Conservation (phyloP, 192 early-diverging fungal species). For the Coemansia sp. region DNA sequence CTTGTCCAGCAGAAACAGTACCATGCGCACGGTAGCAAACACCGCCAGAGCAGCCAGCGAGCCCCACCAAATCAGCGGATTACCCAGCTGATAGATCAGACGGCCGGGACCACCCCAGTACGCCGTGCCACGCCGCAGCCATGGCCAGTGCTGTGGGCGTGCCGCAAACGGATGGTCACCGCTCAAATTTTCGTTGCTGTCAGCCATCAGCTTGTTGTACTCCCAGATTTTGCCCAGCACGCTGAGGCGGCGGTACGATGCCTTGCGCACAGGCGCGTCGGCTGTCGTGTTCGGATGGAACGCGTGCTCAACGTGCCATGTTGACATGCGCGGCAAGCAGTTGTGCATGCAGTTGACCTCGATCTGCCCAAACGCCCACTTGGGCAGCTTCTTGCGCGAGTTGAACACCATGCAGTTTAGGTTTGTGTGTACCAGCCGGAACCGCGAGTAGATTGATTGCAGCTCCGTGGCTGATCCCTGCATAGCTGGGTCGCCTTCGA, state of each 20-base stretch:
- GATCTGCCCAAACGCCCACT: constrained; percentile 93
- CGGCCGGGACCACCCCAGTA: constrained; percentile 77
- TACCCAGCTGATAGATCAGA: constrained; percentile 89
- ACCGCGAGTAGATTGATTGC: constrained; percentile 64
- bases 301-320: constrained; percentile 77
- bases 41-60: constrained; percentile 60
- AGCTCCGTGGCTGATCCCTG: constrained; percentile 54
- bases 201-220: constrained; percentile 85
- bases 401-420: constrained; percentile 80
- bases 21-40: constrained; percentile 55
- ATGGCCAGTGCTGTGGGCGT: constrained; percentile 83
- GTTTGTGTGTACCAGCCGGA: constrained; percentile 72
- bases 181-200: constrained; percentile 78
- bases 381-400: constrained; percentile 77
- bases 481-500: constrained; percentile 50
- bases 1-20: constrained; percentile 61
- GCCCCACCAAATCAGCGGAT: constrained; percentile 84
- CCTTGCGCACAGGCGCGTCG: constrained; percentile 40
- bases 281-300: constrained; percentile 56
- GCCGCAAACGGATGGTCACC: constrained; percentile 94
- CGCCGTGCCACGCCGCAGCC: constrained; percentile 81
- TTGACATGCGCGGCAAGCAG: constrained; percentile 64
- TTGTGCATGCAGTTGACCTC: constrained; percentile 94
- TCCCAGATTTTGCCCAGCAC: constrained; percentile 84
- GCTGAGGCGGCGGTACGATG: constrained; percentile 59